Evolutionary conservation across 2,329 filamentous ascomycete genomes (phyloP).

Genomic region (Cryphonectria radicalis): DNA sequence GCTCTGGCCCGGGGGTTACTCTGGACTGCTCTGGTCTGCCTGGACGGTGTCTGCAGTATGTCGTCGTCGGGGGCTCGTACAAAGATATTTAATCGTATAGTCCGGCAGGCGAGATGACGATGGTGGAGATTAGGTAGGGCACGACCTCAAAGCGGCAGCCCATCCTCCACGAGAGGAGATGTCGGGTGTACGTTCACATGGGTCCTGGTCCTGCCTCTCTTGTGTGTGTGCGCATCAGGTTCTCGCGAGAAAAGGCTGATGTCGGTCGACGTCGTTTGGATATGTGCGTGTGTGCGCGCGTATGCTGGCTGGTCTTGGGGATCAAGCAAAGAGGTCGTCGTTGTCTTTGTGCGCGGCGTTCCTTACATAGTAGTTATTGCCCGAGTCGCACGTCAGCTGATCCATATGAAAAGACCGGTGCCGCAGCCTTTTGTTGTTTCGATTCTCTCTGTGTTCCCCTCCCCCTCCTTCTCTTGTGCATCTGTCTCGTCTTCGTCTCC

Average conservation of each 20-base stretch:
- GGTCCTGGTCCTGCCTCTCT: background rate
- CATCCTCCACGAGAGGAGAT: conserved; percentile 4
- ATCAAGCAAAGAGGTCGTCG: background rate
- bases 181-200: background rate
- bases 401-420: background rate
- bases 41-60: background rate
- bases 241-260: background rate
- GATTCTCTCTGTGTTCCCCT: background rate
- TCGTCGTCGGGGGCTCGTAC: background rate
- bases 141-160: conserved; percentile 13
- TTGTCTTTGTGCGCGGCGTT: background rate
- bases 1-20: background rate
- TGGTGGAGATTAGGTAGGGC: conserved; percentile 15
- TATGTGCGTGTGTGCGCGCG: background rate
- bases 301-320: background rate
- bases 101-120: conserved; percentile 17
- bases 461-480: background rate
- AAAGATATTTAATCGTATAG: background rate
- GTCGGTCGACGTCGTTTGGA: background rate
- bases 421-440: background rate
- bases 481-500: background rate
- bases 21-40: background rate
- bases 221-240: background rate
- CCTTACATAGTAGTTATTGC: background rate
- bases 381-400: conserved; percentile 13